Evolutionary conservation across 805 yeast genomes (phyloP), one percentile per base, ranked within the genome.

Genomic region (Cyberlindnera mycetangii): DNA sequence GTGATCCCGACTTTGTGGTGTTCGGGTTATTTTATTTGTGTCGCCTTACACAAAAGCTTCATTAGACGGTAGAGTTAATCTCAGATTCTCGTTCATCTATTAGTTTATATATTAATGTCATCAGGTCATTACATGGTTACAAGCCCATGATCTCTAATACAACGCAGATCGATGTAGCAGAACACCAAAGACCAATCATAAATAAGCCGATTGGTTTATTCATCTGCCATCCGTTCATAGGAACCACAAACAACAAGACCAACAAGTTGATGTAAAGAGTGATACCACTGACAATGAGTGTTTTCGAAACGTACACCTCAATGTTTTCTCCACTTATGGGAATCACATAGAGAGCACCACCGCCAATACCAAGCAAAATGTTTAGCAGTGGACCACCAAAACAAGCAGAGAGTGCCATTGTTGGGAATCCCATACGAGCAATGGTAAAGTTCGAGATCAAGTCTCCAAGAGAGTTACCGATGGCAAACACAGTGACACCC

Each of bases 401-500:
- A 58, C 98, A 90, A 0, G 97, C 97, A 10, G 95, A 86, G 17
- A 93, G 69, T 0, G 97, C 97, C 90, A 92, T 87, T 45, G 86
- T 75, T 0, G 97, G 89, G 68, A 79, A 83, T 0, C 97, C 97
- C 79, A 87, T 79, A 49, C 69, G 71, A 0, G 96, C 90, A 39
- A 92, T 80, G 0, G 95, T 85, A 38, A 83, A 67, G 55, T 92
- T 89, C 0, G 97, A 85, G 2, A 90, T 81, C 41, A 90, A 69
- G 59, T 92, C 99, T 8, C 97, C 97, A 10, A 88, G 66, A 0
- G 97, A 90, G 62, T 92, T 93, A 12, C 99, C 99, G 51, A 92
- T 68, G 0, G 98, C 97, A 68, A 92, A 92, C 0, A 92, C 75
- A 0, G 98, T 92, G 10, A 89, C 68, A 0, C 99, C 99, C 22